Base-by-base conservation (phyloP, 371 early-diverging fungal species). In the Rhizopus delemar region DNA sequence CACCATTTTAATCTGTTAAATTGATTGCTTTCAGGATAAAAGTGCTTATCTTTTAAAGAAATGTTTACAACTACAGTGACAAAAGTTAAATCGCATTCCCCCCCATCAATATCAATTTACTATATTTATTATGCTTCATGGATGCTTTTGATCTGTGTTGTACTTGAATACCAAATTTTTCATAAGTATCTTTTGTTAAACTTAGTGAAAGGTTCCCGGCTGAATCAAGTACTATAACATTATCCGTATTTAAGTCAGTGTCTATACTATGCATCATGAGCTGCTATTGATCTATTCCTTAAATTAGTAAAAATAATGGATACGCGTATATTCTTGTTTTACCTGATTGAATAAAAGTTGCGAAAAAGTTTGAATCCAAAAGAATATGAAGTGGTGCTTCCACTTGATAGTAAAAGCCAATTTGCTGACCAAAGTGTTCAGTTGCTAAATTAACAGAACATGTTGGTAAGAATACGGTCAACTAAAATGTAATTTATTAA, bases 1-100 rank as follows among this genome's bases (percentile, higher is more conserved):
- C 84, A 83, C 81, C 80, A 82, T 57, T 78, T 73, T 38, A 83
- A 63, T 54, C 85, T 62, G 13, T 85, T 74, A 51, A 74, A 82
- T 5, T 58, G 62, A 29, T 82, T 82, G 38, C 75, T 80, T 3
- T 71, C 78, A 0, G 83, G 77, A n/a, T 65, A 55, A 63, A 86
- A 77, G 4, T 70, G 46, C 0, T 61, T 63, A 5, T 59, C 62
- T 12, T 51, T 53, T 29, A 85, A 34, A 62, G 85, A 74, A 15
- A 86, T 62, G 51, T 65, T 51, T 5, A 85, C 69, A 32, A 81
- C 85, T 86, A 55, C 22, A 6, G 33, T 13, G 15, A 38, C 16
- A 43, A 43, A 13, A 43, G 5, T 43, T 5, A 8, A 49, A 36
- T 55, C 50, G 51, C 45, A 34, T 11, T 53, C 35, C 9, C 56